phyloP scores from a whole-genome alignment of 495 filamentous ascomycete species.

The Trypethelium eluteriae region DNA sequence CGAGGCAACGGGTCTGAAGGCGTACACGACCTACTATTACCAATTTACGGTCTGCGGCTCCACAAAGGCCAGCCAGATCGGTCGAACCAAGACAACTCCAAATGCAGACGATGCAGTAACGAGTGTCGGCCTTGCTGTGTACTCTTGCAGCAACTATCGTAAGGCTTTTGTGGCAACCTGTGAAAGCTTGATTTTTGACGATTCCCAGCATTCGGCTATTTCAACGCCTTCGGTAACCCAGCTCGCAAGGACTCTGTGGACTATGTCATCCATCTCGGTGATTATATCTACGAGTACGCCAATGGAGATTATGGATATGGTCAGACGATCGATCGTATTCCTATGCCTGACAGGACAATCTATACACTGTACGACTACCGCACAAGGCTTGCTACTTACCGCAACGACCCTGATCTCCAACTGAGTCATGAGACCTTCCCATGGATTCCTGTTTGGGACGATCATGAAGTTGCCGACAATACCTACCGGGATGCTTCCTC shows the following conservation, averaged over 20 bases:
- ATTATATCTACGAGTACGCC: constrained; percentile 62
- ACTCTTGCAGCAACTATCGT: constrained; percentile 38
- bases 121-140: constrained; percentile 34
- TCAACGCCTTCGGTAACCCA: constrained; percentile 59
- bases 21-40: constrained; percentile 52
- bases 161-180: constrained; percentile 16
- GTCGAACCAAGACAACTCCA: constrained; percentile 38
- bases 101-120: constrained; percentile 29
- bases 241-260: constrained; percentile 60
- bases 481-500: constrained; percentile 48
- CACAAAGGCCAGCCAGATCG: constrained; percentile 33
- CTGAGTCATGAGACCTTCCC: constrained; percentile 50
- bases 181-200: neutral
- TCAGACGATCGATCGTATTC: constrained; percentile 30
- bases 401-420: constrained; percentile 54
- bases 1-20: constrained; percentile 50
- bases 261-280: constrained; percentile 57
- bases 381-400: constrained; percentile 53
- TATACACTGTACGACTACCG: constrained; percentile 55
- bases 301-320: constrained; percentile 47
- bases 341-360: constrained; percentile 25
- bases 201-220: constrained; percentile 46
- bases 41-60: constrained; percentile 38
- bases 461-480: constrained; percentile 63
- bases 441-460: constrained; percentile 67